phyloP scores from a whole-genome alignment of 2,329 filamentous ascomycete genomes.

The Zymoseptoria passerinii region DNA sequence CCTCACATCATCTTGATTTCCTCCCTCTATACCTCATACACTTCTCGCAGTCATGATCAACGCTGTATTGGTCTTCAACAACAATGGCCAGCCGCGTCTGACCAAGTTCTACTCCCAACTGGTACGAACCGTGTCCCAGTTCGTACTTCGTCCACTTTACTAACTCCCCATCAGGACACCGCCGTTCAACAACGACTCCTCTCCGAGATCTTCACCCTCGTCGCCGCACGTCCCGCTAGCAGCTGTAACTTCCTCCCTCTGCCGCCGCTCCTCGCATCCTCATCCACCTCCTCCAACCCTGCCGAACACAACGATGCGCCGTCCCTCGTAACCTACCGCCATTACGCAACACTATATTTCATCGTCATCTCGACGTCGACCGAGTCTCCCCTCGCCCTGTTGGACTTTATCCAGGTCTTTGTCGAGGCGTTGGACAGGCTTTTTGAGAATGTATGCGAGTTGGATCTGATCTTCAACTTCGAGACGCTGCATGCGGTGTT shows the following conservation, averaged over 20 bases:
- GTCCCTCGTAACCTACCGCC: slow-evolving; percentile 91
- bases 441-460: slow-evolving; percentile 97
- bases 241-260: slow-evolving; percentile 93
- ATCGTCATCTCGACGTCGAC: slow-evolving; percentile 96
- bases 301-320: slow-evolving; percentile 78
- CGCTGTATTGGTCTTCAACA: slow-evolving; percentile 97
- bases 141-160: not conserved
- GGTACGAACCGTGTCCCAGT: slow-evolving; percentile 41
- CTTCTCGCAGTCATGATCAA: slow-evolving; percentile 67
- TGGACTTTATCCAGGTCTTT: slow-evolving; percentile 96
- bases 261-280: slow-evolving; percentile 24
- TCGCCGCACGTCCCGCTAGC: slow-evolving; percentile 80
- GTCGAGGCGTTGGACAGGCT: slow-evolving; percentile 90
- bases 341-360: slow-evolving; percentile 97
- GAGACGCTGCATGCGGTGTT: slow-evolving; percentile 89
- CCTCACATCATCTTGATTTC: not conserved
- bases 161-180: slow-evolving; percentile 61
- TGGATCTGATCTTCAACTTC: slow-evolving; percentile 98
- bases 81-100: slow-evolving; percentile 88
- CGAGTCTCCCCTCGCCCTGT: slow-evolving; percentile 87
- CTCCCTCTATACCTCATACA: not conserved
- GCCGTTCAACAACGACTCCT: slow-evolving; percentile 95
- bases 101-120: slow-evolving; percentile 99
- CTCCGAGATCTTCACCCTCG: slow-evolving; percentile 92
- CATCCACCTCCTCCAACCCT: slow-evolving; percentile 27